Conservation (phyloP, 306 rosid genomes). For the Prinsepia uniflora region DNA sequence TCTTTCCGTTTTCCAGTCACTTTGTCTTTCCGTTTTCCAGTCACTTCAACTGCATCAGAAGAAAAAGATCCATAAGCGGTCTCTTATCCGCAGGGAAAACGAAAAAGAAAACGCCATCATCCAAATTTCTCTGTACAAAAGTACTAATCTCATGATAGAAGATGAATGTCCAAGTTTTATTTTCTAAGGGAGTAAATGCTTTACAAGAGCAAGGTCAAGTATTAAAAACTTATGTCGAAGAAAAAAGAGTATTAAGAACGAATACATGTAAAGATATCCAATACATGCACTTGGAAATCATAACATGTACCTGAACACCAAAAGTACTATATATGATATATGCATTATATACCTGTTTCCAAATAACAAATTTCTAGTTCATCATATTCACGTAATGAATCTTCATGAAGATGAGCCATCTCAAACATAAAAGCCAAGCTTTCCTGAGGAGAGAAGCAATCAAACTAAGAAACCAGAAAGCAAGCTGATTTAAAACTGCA, state of each 20-base stretch:
- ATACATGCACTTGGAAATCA: not conserved
- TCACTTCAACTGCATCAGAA: slow-evolving; percentile 53
- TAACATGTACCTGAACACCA: slow-evolving; percentile 26
- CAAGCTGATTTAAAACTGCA: not conserved
- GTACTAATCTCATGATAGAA: slow-evolving; percentile 2
- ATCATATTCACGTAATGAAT: slow-evolving; percentile 91
- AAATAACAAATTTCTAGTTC: slow-evolving; percentile 92
- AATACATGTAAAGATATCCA: not conserved
- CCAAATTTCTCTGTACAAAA: slow-evolving; percentile 8
- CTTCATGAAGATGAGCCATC: slow-evolving; percentile 94
- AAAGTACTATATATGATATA: slow-evolving; percentile 25
- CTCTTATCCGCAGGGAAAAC: not conserved
- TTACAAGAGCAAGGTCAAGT: not conserved
- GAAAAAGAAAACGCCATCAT: not conserved
- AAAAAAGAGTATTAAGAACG: not conserved
- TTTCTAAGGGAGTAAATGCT: not conserved
- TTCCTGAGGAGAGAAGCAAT: slow-evolving; percentile 58
- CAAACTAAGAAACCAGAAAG: slow-evolving; percentile 26
- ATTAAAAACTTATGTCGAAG: not conserved
- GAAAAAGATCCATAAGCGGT: slow-evolving; percentile 18
- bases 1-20: slow-evolving; percentile 71
- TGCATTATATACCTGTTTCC: slow-evolving; percentile 71
- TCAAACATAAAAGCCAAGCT: slow-evolving; percentile 99
- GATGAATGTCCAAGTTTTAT: not conserved
- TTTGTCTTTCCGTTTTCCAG: slow-evolving; percentile 74